A percentile compares a stretch with the other conserved stretches of the same genome.
Conservation (phyloP, 768 basidiomycete species). For the Hysterangium stoloniferum region DNA sequence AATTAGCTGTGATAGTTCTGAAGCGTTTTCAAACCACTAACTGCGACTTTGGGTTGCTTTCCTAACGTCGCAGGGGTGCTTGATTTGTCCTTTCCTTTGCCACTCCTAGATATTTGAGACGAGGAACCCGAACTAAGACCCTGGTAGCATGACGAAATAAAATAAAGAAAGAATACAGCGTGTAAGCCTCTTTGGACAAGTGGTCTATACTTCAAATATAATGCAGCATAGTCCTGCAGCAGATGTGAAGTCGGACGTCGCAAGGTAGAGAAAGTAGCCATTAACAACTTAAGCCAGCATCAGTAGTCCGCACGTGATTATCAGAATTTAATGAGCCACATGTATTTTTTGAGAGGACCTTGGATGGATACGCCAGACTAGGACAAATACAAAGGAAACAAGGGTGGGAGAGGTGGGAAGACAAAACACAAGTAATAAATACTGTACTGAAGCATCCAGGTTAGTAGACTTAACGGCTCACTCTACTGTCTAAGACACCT, state of each 20-base stretch:
- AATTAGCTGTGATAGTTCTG: background rate
- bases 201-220: slow-evolving; percentile 62
- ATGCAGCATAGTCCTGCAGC: slow-evolving; percentile 28
- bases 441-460: no score
- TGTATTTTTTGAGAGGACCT: no score
- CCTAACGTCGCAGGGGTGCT: slow-evolving; percentile 25
- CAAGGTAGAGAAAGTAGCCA: slow-evolving; percentile 25
- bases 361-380: no score
- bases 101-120: slow-evolving; percentile 20
- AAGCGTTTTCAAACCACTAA: slow-evolving; percentile 27
- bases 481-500: no score
- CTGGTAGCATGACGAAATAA: slow-evolving; percentile 54
- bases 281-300: no score
- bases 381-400: no score
- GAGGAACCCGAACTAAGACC: slow-evolving; percentile 42
- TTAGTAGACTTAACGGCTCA: no score
- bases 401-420: no score
- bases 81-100: slow-evolving; percentile 32
- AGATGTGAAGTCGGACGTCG: slow-evolving; percentile 31
- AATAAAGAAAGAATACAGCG: slow-evolving; percentile 60
- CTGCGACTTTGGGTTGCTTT: slow-evolving; percentile 58
- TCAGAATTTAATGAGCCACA: no score
- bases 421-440: no score
- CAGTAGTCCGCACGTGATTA: no score
- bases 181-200: slow-evolving; percentile 66